Evolutionary conservation across 208 protist genomes (phyloP), one percentile per base, ranked within the genome.

Genomic region (Trypanosoma platydactyli): DNA sequence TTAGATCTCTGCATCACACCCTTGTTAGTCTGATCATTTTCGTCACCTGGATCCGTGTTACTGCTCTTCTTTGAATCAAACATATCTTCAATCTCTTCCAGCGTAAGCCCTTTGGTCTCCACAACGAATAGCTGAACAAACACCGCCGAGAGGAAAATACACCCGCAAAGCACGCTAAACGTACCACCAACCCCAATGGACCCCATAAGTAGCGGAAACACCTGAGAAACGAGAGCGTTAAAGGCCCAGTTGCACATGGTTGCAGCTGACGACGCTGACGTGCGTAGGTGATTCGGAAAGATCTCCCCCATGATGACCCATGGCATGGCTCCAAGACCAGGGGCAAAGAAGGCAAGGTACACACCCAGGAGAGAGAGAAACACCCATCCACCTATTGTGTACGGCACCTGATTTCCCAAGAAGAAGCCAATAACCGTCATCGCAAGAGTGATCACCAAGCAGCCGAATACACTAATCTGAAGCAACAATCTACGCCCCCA

Each of bases 231-330:
- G 38, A 94, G 52, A 27, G 76, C 84, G 75, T 95, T 96, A 25
- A 86, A 75, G 9, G 69, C 82, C 94, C 94, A 97, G 81, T 97
- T 97, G 53, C 87, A 77, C 87, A 94, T 96, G 16, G 91, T 94
- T 16, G 89, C 91, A 20, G 95, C 71, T 7, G 89, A 92, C n/a
- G 86, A 76, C 20, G 85, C 88, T 16, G 80, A 70, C 12, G 86
- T 89, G 62, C 94, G 91, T 22, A 95, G 72, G 50, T 87, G 73
- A 9, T 73, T 90, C 0, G 94, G 94, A 74, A 95, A 97, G 30
- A 97, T 86, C 71, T 97, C 91, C 13, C 89, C 79, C 78, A 92
- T 93, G 41, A 96, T 74, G 12, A 96, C 89, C 91, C 91, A 97
- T 57, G 91, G 91, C 57, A 97, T 95, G 56, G 88, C 84, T 42